phyloP scores from a whole-genome alignment of 2,329 filamentous ascomycete species.

The Botrytis fragariae region DNA sequence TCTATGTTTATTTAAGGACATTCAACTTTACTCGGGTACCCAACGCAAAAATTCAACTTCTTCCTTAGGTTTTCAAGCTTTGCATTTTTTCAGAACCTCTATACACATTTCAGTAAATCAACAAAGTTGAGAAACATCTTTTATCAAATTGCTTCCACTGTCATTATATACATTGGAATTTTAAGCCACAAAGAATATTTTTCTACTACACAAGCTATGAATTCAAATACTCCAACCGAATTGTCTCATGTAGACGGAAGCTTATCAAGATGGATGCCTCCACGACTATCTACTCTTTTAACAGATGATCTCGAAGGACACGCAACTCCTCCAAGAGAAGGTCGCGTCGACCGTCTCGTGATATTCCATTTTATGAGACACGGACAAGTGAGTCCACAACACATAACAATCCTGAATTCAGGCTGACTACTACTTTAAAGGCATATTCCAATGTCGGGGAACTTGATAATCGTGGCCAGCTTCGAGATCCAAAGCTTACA shows the following conservation, averaged over 20 bases:
- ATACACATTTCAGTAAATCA: neutral
- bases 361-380: neutral
- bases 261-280: neutral
- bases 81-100: neutral
- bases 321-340: neutral
- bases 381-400: neutral
- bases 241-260: neutral
- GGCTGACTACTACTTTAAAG: neutral
- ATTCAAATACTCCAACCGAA: neutral
- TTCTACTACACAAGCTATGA: neutral
- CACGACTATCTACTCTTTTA: neutral
- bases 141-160: neutral
- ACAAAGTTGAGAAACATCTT: neutral
- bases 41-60: neutral
- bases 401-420: accelerated
- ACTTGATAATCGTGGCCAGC: neutral
- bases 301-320: neutral
- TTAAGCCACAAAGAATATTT: neutral
- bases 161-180: neutral
- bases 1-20: neutral
- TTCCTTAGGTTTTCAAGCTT: neutral
- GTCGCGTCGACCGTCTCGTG: neutral
- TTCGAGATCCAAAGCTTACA: conserved; percentile 1
- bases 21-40: neutral
- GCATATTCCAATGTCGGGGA: neutral